Evolutionary conservation across 2,329 filamentous ascomycete species (phyloP).

Genomic region (Alternaria ethzedia): DNA sequence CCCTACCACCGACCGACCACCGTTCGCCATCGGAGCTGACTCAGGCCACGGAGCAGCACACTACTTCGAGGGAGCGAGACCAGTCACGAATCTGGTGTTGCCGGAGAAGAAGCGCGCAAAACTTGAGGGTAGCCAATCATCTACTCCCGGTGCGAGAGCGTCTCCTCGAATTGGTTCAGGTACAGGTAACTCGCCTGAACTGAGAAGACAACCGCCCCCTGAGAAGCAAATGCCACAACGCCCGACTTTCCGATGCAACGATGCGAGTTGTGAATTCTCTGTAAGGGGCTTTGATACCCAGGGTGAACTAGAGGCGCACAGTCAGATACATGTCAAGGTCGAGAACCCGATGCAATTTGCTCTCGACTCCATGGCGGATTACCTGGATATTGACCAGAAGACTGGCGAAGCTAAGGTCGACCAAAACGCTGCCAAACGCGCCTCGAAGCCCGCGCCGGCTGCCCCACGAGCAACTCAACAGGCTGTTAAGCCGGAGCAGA

Average conservation of each 20-base stretch:
- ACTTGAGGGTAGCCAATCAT: conserved; percentile 50
- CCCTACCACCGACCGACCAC: conserved; percentile 59
- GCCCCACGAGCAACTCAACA: conserved; percentile 33
- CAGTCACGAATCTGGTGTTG: conserved; percentile 64
- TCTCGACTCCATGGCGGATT: conserved; percentile 59
- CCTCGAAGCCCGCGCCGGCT: conserved; percentile 27
- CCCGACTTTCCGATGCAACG: conserved; percentile 60
- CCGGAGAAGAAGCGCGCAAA: conserved; percentile 65
- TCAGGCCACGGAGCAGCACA: conserved; percentile 65
- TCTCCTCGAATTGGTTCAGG: conserved; percentile 48
- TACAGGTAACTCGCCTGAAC: conserved; percentile 52
- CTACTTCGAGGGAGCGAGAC: conserved; percentile 58
- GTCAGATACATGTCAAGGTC: conserved; percentile 60
- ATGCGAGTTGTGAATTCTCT: conserved; percentile 60
- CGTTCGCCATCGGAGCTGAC: conserved; percentile 58
- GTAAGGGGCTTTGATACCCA: conserved; percentile 62
- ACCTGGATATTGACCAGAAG: conserved; percentile 58
- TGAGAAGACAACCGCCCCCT: conserved; percentile 53
- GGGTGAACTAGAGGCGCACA: conserved; percentile 62
- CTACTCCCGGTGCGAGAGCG: conserved; percentile 49
- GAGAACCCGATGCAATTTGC: conserved; percentile 64
- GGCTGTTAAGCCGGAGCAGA: conserved; percentile 43
- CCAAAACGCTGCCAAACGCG: conserved; percentile 28
- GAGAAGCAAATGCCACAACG: conserved; percentile 53
- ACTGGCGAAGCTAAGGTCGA: conserved; percentile 46